Conservation (phyloP, 2,329 filamentous ascomycete genomes). For the Fusarium tanahbumbuense region DNA sequence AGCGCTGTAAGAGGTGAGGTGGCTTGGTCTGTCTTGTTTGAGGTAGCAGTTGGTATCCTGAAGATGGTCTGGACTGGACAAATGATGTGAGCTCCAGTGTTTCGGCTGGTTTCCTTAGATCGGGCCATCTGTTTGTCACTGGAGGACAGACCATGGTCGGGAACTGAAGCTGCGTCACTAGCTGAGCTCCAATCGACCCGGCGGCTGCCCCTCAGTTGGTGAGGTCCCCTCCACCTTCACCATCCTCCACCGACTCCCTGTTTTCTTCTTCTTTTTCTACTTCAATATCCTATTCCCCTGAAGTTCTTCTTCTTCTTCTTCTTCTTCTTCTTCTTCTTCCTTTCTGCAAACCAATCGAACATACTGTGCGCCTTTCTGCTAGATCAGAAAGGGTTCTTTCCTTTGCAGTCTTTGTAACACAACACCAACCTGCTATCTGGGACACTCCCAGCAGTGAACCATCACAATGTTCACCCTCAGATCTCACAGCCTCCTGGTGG, state of each 20-base stretch:
- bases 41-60: conserved; percentile 23
- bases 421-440: conserved; percentile 20
- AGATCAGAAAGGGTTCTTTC: conserved; percentile 37
- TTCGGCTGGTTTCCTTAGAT: conserved; percentile 31
- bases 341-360: conserved; percentile 5
- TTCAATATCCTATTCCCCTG: conserved; percentile 4
- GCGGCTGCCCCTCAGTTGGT: conserved; percentile 40
- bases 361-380: conserved; percentile 25
- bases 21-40: conserved; percentile 20
- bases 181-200: conserved; percentile 2
- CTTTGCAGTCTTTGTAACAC: conserved; percentile 15
- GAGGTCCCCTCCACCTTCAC: conserved; percentile 39
- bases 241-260: conserved; percentile 31
- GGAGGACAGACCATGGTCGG: conserved; percentile 19
- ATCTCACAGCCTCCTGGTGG: conserved; percentile 63
- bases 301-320: not conserved
- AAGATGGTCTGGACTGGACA: conserved; percentile 12
- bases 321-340: conserved; percentile 2
- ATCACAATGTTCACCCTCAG: conserved; percentile 61
- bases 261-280: conserved; percentile 17
- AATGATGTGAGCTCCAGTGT: conserved; percentile 20
- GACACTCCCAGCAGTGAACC: conserved; percentile 33
- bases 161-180: conserved; percentile 47
- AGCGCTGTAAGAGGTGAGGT: conserved; percentile 26
- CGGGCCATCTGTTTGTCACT: conserved; percentile 24